Base-by-base conservation (phyloP, 768 basidiomycete species). In the Leccinum imitatum region DNA sequence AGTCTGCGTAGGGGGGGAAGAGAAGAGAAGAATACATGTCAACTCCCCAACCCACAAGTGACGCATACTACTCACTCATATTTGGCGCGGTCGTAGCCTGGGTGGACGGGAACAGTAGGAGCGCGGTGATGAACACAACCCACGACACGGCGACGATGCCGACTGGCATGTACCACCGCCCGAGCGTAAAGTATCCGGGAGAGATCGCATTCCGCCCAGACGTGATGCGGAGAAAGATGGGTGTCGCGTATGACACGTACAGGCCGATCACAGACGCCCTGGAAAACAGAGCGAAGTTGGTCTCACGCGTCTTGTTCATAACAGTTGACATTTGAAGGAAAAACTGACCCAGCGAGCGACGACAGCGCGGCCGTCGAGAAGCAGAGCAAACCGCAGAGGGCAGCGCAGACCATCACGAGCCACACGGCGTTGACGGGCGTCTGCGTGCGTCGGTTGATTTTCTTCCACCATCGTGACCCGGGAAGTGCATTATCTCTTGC, bases 381-480 rank as follows among this genome's bases (percentile, higher is more conserved):
- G 0, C 88, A 86, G 8, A 90, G 71, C 3, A 87, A 71, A 10
- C 87, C 87, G 54, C 83, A 85, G 35, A 90, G 63, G 4, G 75
- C 84, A 10, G 87, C 70, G 50, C 74, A 68, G 33, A 71, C 69
- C 74, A 89, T 86, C 27, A 89, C 88, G 50, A 90, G 78, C 89
- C 88, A 90, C 7, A 87, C 89, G 3, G 88, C 88, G 61, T 89
- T 84, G 13, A 89, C 87, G 0, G 88, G 88, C 8, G 89, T 90
- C 65, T 83, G 83, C 1, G 88, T 87, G 62, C 69, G 67, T 8
- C 58, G 67, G 61, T 86, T 86, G 56, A 90, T 80, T 57, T 70
- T 75, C 65, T 87, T 87, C 87, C 86, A 88, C 78, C 79, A 86
- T 19, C 79, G 79, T 37, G 89, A 90, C 5, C 88, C 87, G 9